Evolutionary conservation across 805 yeast genomes (phyloP).

Genomic region (Yamadazyma kitorensis): DNA sequence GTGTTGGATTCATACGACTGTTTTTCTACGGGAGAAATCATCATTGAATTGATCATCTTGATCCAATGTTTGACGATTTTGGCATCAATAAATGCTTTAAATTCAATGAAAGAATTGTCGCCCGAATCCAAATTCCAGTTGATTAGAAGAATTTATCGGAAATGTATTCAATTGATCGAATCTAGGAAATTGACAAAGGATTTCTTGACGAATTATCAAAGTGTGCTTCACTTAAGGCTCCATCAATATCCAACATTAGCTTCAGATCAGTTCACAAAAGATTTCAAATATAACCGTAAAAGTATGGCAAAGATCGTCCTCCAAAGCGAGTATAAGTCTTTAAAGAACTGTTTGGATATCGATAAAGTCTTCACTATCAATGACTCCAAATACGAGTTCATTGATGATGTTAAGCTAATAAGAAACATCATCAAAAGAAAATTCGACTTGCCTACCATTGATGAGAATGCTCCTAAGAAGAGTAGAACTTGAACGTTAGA

Average conservation of each 20-base stretch:
- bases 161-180: conserved; percentile 61
- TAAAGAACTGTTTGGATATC: conserved; percentile 38
- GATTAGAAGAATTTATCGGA: conserved; percentile 53
- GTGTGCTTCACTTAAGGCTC: conserved; percentile 34
- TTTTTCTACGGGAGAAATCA: conserved; percentile 52
- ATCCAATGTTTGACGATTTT: conserved; percentile 49
- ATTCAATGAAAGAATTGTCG: conserved; percentile 17
- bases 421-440: conserved; percentile 56
- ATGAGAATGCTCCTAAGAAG: background rate
- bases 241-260: conserved; percentile 47
- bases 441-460: conserved; percentile 9
- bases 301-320: conserved; percentile 56
- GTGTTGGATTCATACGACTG: conserved; percentile 61
- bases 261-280: conserved; percentile 16
- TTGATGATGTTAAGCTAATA: conserved; percentile 59
- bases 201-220: conserved; percentile 26
- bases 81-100: conserved; percentile 21
- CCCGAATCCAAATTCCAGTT: conserved; percentile 22
- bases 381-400: conserved; percentile 33
- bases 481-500: too few relatives aligned
- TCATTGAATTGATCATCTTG: conserved; percentile 56
- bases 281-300: conserved; percentile 16
- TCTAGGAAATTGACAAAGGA: conserved; percentile 44
- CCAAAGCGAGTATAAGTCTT: conserved; percentile 52
- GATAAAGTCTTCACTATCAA: conserved; percentile 23